A percentile compares a stretch with the other conserved stretches of the same genome.
Conservation (phyloP, 805 yeast genomes). For the Sugiyamaella mastotermitis region DNA sequence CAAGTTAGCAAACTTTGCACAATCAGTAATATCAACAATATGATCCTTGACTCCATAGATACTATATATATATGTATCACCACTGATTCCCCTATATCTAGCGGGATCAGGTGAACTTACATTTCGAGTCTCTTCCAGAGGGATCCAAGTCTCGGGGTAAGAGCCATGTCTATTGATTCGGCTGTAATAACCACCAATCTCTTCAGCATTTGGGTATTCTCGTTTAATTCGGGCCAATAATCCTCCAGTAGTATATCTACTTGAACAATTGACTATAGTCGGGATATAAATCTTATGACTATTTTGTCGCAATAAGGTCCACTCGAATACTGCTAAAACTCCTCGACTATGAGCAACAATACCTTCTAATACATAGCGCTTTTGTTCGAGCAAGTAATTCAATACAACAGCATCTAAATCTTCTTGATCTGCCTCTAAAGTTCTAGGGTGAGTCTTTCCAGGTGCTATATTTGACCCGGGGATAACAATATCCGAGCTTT, state of each 20-base stretch:
- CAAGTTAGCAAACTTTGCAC: conserved; percentile 49
- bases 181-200: conserved; percentile 33
- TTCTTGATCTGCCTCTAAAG: conserved; percentile 55
- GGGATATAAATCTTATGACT: conserved; percentile 42
- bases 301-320: conserved; percentile 43
- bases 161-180: conserved; percentile 20
- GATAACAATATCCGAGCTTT: conserved; percentile 48
- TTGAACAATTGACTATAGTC: conserved; percentile 63
- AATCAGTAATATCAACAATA: conserved; percentile 60
- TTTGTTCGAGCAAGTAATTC: conserved; percentile 27
- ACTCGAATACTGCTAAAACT: conserved; percentile 63
- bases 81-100: conserved; percentile 8
- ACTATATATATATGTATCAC: conserved; percentile 50
- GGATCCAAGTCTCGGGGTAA: conserved; percentile 8
- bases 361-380: conserved; percentile 43
- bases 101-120: conserved; percentile 7
- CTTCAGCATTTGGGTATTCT: conserved; percentile 7
- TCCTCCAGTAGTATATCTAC: conserved; percentile 43
- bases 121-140: conserved; percentile 9
- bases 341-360: conserved; percentile 82
- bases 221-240: conserved; percentile 30
- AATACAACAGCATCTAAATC: conserved; percentile 41
- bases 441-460: conserved; percentile 40
- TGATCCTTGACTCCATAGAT: conserved; percentile 67
- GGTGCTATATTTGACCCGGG: conserved; percentile 22